A percentile compares a stretch with the other conserved stretches of the same genome.
These are phyloP conservation scores for Tarenaya hassleriana DNA, from an alignment of 345 rosid genomes.

Conservation along the genomic window DNA sequence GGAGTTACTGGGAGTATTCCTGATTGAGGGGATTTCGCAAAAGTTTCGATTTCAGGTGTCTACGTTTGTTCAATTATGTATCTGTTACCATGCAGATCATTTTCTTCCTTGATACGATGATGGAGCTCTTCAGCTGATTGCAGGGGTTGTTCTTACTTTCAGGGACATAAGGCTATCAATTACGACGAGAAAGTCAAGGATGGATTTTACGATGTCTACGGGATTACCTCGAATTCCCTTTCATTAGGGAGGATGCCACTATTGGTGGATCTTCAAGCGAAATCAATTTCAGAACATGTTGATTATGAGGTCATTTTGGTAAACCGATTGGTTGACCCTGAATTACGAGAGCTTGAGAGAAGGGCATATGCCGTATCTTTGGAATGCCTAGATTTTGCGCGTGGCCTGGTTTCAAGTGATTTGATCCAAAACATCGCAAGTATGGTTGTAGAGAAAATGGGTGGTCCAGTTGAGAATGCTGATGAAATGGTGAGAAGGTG, in stretches of 20 bases:
- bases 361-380: conserved; percentile 39
- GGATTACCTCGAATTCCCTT: conserved; percentile 49
- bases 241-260: conserved; percentile 73
- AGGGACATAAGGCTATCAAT: conserved; percentile 83
- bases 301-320: conserved; percentile 78
- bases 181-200: conserved; percentile 74
- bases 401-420: conserved; percentile 41
- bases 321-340: conserved; percentile 64
- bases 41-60: not conserved
- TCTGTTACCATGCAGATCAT: conserved; percentile 7
- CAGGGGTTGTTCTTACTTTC: conserved; percentile 12
- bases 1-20: not conserved
- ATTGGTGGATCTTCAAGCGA: conserved; percentile 72
- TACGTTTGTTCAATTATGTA: not conserved
- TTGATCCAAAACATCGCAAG: conserved; percentile 81
- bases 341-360: conserved; percentile 69
- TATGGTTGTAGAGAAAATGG: conserved; percentile 83
- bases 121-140: conserved; percentile 13
- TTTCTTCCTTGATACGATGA: conserved; percentile 10
- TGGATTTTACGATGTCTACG: conserved; percentile 86
- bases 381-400: conserved; percentile 38
- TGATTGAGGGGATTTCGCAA: not conserved
- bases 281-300: conserved; percentile 51
- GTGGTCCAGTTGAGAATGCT: conserved; percentile 82
- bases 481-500: conserved; percentile 75